Base-by-base conservation (phyloP, 139 green algal genomes). In the Chlamydomonas eustigma region DNA sequence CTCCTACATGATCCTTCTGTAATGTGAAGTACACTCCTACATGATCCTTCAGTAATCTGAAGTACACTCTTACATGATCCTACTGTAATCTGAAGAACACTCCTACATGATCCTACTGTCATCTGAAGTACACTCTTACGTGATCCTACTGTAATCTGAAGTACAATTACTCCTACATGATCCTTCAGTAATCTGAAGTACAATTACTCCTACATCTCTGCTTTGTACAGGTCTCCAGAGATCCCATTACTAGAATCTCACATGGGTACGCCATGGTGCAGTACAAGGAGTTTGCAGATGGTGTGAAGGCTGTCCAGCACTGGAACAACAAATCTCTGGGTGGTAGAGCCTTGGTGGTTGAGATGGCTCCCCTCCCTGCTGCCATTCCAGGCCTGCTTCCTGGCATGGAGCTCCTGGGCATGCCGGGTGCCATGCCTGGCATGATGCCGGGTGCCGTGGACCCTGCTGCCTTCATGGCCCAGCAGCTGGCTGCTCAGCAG, bases 231-330 rank as follows among this genome's bases (percentile, higher is more conserved):
- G 69, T 83, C 28, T 65, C 74, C 6, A 39, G 73, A 28, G 78
- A 84, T 33, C 25, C 66, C 6, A 51, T 2, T 2, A 58, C 44
- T 28, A 73, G 78, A 30, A 8, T 12, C 2, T 80, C 75, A 5
- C 74, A 68, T 2, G 74, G 79, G 4, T 50, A 77, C 25, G 78
- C 63, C 25, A 78, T 69, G 33, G 79, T 80, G 74, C 78, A 83
- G 78, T 80, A 64, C 36, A 44, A 33, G 25, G 64, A 66, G 4
- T 67, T 50, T 28, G 30, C 44, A 25, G 76, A 80, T 30, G 76
- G 37, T 8, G 44, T 66, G 39, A 80, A 80, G 50, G 76, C 76
- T 5, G 67, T 76, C 44, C 71, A 76, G 71, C 44, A 69, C 28
- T 67, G 71, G 71, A 76, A 76, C 39, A 50, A 50, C 44, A 67